These are phyloP conservation scores for Solanum infundibuliforme DNA, from an alignment of 257 asterid species.

Conservation along the genomic window DNA sequence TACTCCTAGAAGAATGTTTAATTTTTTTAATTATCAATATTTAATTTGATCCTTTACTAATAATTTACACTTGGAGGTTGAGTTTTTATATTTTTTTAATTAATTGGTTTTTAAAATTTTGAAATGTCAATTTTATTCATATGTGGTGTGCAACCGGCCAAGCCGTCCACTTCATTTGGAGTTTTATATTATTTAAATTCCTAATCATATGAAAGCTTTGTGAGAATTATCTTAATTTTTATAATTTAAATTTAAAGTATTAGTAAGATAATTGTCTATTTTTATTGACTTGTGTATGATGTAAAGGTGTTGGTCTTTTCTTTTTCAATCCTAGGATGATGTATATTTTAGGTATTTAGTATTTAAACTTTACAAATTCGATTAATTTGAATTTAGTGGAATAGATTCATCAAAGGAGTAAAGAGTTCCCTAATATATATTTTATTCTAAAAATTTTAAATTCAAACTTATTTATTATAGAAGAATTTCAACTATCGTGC, in stretches of 20 bases:
- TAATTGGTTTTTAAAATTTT: not conserved
- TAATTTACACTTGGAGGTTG: not conserved
- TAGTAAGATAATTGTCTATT: not conserved
- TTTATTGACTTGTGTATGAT: not conserved
- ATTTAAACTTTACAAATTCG: not conserved
- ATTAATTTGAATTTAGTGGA: not conserved
- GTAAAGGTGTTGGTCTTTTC: not conserved
- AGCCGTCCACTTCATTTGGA: not conserved
- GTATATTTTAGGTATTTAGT: not conserved
- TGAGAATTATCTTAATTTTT: not conserved
- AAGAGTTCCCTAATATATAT: not conserved
- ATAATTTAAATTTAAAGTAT: not conserved
- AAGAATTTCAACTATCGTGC: not conserved
- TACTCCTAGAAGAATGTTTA: not conserved
- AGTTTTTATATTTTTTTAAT: not conserved
- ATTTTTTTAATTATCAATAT: not conserved
- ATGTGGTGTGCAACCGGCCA: not conserved
- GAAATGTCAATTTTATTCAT: not conserved
- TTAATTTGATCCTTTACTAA: not conserved
- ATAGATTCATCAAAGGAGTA: not conserved
- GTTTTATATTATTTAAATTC: not conserved
- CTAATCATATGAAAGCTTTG: not conserved
- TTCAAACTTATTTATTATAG: not conserved
- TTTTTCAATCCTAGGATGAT: not conserved
- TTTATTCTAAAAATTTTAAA: not conserved